These are phyloP conservation scores for Solanum chmielewskii DNA, from an alignment of 257 asterid species.

Conservation along the genomic window DNA sequence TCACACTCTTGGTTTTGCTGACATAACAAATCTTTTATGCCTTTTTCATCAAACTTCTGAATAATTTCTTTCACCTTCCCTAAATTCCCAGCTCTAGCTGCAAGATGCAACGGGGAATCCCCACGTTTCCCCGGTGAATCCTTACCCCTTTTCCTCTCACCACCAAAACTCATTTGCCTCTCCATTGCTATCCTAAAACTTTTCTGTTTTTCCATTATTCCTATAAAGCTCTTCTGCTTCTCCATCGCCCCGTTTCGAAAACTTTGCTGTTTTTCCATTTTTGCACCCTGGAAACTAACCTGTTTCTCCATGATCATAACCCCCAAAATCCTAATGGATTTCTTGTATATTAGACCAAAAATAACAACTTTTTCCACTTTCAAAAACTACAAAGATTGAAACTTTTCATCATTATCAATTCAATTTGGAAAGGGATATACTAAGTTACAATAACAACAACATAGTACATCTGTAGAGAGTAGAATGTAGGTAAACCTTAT, in stretches of 20 bases:
- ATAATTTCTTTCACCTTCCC: conserved; percentile 61
- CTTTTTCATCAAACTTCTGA: conserved; percentile 41
- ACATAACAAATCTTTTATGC: conserved; percentile 43
- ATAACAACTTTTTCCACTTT: neutral
- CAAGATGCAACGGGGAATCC: conserved; percentile 76
- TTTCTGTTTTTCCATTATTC: conserved; percentile 90
- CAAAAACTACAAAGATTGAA: conserved; percentile 2
- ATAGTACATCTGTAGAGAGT: too few species aligned
- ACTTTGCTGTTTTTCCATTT: conserved; percentile 62
- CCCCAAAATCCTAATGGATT: neutral
- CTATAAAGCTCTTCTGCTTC: conserved; percentile 78
- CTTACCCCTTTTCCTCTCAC: conserved; percentile 61
- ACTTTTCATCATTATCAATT: conserved; percentile 18
- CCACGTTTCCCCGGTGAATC: conserved; percentile 98
- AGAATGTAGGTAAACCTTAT: neutral
- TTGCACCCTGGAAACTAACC: conserved; percentile 31
- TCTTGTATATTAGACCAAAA: neutral
- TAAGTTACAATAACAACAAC: neutral
- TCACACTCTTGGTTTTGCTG: conserved; percentile 93
- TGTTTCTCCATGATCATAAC: conserved; percentile 49
- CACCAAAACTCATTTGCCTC: conserved; percentile 78
- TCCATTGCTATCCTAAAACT: conserved; percentile 91
- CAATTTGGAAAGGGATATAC: neutral
- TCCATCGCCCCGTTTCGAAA: conserved; percentile 49
- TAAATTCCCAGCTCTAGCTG: conserved; percentile 76